Evolutionary conservation across 768 basidiomycete species (phyloP).

Genomic region (Collybiopsis confluens): DNA sequence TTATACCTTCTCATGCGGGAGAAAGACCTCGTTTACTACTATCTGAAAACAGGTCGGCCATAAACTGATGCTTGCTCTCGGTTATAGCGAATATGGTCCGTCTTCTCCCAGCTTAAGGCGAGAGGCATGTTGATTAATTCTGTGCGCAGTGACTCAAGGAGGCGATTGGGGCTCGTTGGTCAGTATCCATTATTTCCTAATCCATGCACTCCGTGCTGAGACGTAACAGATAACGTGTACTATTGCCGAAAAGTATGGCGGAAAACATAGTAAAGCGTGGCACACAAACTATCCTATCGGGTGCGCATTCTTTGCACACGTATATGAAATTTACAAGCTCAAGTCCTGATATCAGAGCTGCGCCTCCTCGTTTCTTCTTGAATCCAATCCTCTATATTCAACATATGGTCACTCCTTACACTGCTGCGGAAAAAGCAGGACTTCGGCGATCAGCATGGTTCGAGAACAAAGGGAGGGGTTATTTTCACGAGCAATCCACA

Average conservation of each 20-base stretch:
- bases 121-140: no score
- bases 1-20: not conserved
- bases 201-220: not conserved
- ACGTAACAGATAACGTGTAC: constrained; percentile 19
- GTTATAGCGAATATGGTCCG: constrained; percentile 28
- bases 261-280: constrained; percentile 25
- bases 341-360: not conserved
- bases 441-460: not conserved
- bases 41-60: constrained; percentile 12
- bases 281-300: constrained; percentile 22
- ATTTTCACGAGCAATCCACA: constrained; percentile 22
- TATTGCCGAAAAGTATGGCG: constrained; percentile 18
- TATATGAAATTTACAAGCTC: not conserved
- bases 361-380: not conserved
- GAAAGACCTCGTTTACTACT: not conserved
- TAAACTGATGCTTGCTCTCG: constrained; percentile 29
- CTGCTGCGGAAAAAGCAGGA: constrained; percentile 2
- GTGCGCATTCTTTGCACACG: constrained; percentile 11
- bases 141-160: constrained; percentile 1
- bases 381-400: constrained; percentile 16
- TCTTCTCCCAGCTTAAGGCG: no score
- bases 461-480: constrained; percentile 17
- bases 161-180: not conserved
- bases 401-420: constrained; percentile 24
- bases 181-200: not conserved